These are phyloP conservation scores for Pseudogymnoascus sp. DNA, from an alignment of 2,329 filamentous ascomycete species.

Conservation along the genomic window DNA sequence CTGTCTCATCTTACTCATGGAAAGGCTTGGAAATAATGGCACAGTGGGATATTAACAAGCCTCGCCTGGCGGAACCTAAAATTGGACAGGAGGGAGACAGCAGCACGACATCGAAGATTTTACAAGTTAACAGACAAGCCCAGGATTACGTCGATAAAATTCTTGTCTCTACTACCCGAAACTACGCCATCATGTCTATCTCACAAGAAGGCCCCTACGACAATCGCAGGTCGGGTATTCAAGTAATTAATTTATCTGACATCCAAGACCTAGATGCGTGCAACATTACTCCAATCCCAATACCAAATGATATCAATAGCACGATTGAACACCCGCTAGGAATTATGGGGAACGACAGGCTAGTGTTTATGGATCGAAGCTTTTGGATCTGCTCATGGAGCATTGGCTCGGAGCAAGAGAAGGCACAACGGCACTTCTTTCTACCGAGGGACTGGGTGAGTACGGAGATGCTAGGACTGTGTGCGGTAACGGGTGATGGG, in stretches of 20 bases:
- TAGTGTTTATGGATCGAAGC: conserved; percentile 9
- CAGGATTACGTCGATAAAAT: not conserved
- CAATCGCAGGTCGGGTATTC: not conserved
- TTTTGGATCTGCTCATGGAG: conserved; percentile 10
- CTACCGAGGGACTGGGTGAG: conserved; percentile 12
- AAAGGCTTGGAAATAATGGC: not conserved
- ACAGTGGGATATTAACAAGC: not conserved
- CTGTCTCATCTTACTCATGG: not conserved
- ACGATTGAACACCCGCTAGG: conserved; percentile 2
- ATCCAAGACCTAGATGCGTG: not conserved
- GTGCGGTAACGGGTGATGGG: conserved; percentile 8
- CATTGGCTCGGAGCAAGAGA: not conserved
- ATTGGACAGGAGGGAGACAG: not conserved
- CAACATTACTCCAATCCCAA: not conserved
- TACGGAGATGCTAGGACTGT: not conserved
- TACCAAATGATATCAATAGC: not conserved
- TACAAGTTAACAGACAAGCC: not conserved
- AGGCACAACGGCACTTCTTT: conserved; percentile 7
- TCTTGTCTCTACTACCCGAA: not conserved
- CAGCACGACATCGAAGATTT: not conserved
- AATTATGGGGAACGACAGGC: conserved; percentile 3
- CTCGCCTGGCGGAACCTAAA: not conserved
- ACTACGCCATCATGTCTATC: not conserved
- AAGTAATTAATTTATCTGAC: not conserved
- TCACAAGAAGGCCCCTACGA: not conserved